phyloP scores from a whole-genome alignment of 192 early-diverging fungal species.

The Podila minutissima region DNA sequence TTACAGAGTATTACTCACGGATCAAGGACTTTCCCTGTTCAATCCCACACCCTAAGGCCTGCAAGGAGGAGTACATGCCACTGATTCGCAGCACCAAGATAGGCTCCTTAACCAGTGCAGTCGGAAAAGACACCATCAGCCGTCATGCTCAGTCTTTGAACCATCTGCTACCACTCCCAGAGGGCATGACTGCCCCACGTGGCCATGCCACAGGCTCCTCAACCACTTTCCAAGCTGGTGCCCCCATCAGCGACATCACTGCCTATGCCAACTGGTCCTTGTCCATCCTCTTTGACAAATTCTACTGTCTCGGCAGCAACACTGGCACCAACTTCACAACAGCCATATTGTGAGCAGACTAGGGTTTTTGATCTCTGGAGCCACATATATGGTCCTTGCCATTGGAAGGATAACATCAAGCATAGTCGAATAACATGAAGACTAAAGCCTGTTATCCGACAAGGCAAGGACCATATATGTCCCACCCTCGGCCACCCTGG shows the following conservation, averaged over 20 bases:
- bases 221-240: background rate
- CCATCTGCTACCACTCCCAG: no score
- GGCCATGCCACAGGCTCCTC: constrained; percentile 3
- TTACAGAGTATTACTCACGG: no score
- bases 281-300: background rate
- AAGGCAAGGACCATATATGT: no score
- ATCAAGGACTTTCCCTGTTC: background rate
- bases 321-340: constrained; percentile 10
- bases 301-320: constrained; percentile 6
- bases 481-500: no score
- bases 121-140: no score
- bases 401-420: no score
- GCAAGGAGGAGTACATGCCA: no score
- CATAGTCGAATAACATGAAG: no score
- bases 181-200: background rate
- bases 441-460: no score
- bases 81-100: no score
- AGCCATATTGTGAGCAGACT: background rate
- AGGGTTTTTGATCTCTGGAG: constrained; percentile 11
- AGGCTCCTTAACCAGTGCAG: no score
- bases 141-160: no score
- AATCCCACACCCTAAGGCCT: background rate
- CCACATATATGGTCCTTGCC: background rate
- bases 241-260: constrained; percentile 5
- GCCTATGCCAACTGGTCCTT: constrained; percentile 14